These are phyloP conservation scores for Jatropha curcas DNA, from an alignment of 345 rosid genomes.

Conservation along the genomic window DNA sequence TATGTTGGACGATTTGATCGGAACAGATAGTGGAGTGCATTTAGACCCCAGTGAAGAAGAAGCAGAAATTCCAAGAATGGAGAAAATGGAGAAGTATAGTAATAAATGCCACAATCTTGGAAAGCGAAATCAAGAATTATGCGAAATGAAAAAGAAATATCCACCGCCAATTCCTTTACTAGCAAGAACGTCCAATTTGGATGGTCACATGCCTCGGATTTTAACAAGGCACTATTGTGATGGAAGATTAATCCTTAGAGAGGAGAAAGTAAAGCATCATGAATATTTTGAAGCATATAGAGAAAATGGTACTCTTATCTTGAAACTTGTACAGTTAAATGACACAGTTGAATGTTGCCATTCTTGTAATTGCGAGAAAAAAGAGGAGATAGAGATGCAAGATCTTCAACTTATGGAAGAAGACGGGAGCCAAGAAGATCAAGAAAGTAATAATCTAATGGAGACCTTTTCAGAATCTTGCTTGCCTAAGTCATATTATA, in stretches of 20 bases:
- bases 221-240: constrained; percentile 36
- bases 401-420: constrained; percentile 6
- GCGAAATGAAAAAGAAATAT: constrained; percentile 19
- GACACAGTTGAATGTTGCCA: constrained; percentile 14
- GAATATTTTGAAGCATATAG: constrained; percentile 47
- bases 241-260: constrained; percentile 46
- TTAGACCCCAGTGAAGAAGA: constrained; percentile 2
- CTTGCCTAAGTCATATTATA: constrained; percentile 3
- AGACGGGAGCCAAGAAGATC: constrained; percentile 7
- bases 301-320: constrained; percentile 42
- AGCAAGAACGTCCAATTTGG: constrained; percentile 42
- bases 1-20: constrained; percentile 36
- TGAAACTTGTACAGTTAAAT: constrained; percentile 44
- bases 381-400: constrained; percentile 8
- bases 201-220: constrained; percentile 46
- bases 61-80: background rate
- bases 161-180: constrained; percentile 52
- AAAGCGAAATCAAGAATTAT: constrained; percentile 6
- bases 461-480: too few relatives aligned
- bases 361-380: background rate
- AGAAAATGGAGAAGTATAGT: background rate
- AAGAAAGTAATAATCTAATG: constrained; percentile 19
- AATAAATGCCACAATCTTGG: background rate
- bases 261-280: constrained; percentile 45
- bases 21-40: constrained; percentile 44